Conservation (phyloP, 23 red algal species). For the Gracilariopsis chorda region DNA sequence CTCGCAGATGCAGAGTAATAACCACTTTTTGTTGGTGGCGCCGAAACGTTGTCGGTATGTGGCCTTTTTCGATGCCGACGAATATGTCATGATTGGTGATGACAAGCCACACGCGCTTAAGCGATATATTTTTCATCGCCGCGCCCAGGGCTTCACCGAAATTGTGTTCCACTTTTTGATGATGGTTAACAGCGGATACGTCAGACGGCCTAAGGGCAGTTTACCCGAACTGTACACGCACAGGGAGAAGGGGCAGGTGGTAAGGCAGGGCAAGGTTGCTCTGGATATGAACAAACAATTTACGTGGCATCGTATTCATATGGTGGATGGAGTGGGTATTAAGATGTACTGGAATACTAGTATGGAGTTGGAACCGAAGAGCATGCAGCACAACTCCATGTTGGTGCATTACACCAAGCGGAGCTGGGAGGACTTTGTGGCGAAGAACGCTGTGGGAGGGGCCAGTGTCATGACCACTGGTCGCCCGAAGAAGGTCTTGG, state of each 20-base stretch:
- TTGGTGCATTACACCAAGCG: conserved; percentile 54
- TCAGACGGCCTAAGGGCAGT: conserved; percentile 1
- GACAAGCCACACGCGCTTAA: neutral
- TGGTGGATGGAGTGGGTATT: conserved; percentile 19
- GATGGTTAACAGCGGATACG: conserved; percentile 36
- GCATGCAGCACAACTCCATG: conserved; percentile 2
- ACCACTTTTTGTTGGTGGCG: conserved; percentile 22
- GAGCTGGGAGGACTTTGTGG: conserved; percentile 58
- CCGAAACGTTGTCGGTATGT: conserved; percentile 35
- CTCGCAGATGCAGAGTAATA: conserved; percentile 48
- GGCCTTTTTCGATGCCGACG: conserved; percentile 59
- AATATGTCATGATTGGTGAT: conserved; percentile 50
- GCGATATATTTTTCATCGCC: neutral
- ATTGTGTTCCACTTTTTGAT: conserved; percentile 37
- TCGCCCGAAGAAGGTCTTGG: conserved; percentile 4
- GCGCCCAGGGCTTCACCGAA: neutral
- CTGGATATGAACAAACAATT: neutral
- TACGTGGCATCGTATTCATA: conserved; percentile 8
- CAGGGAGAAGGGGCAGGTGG: conserved; percentile 3
- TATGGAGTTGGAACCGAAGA: conserved; percentile 19
- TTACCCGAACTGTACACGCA: conserved; percentile 43
- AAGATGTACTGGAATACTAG: conserved; percentile 44
- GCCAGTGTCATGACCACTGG: conserved; percentile 42
- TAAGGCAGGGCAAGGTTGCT: conserved; percentile 1
- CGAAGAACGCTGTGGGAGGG: conserved; percentile 48